Evolutionary conservation across 139 green algal genomes (phyloP).

Genomic region (Chlamydomonas incerta): DNA sequence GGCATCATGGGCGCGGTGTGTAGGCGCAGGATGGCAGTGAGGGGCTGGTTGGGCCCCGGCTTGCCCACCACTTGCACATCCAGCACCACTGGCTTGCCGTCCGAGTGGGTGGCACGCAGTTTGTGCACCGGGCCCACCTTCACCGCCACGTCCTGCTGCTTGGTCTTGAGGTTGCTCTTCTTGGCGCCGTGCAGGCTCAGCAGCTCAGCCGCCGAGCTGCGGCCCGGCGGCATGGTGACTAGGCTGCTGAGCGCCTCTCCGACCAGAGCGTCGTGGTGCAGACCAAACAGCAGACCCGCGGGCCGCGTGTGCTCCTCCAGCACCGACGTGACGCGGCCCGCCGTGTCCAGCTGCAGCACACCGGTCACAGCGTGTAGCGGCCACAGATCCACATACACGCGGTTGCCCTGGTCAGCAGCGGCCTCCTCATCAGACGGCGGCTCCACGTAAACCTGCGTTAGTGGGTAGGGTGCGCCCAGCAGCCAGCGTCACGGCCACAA

Average conservation of each 20-base stretch:
- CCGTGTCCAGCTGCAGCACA: slow-evolving; percentile 12
- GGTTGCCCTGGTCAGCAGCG: not conserved
- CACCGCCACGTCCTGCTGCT: not conserved
- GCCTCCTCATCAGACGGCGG: not conserved
- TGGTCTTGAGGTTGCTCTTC: slow-evolving; percentile 37
- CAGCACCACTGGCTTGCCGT: not conserved
- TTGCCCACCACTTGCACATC: slow-evolving; percentile 39
- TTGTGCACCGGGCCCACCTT: slow-evolving; percentile 30
- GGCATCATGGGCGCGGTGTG: slow-evolving; percentile 19
- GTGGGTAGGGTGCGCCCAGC: no score
- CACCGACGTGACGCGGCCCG: not conserved
- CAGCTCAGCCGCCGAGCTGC: not conserved
- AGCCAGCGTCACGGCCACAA: no score
- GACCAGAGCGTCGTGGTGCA: not conserved
- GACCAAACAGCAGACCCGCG: slow-evolving; percentile 37
- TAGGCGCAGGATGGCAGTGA: not conserved
- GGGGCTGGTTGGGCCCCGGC: not conserved
- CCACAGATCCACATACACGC: slow-evolving; percentile 19
- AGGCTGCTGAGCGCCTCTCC: not conserved
- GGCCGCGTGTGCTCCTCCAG: slow-evolving; percentile 32
- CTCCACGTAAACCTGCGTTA: not conserved
- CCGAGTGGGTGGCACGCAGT: not conserved
- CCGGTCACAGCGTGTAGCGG: not conserved
- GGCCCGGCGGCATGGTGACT: not conserved
- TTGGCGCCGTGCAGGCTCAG: slow-evolving; percentile 4